Evolutionary conservation across 2,329 filamentous ascomycete genomes (phyloP), one percentile per base, ranked within the genome.

Genomic region (Exutisphaerella laricina): DNA sequence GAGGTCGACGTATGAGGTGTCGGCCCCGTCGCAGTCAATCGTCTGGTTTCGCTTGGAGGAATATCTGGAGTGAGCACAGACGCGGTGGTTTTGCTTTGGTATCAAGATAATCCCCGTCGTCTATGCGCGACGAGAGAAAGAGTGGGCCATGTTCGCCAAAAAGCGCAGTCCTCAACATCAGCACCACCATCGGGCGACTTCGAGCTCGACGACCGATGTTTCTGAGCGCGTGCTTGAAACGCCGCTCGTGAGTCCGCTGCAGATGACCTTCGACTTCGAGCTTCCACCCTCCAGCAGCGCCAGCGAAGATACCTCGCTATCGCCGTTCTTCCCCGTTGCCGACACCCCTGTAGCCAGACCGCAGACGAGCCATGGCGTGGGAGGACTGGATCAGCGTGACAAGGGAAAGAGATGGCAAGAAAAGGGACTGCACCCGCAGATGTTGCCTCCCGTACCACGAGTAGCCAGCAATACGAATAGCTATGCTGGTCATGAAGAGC

Each of bases 401-500:
- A 29, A 13, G n/a, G 13, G 14, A 20, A 33, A 13, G 14, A 29
- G 12, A 9, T 12, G 18, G 25, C 39, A 17, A 34, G 22, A 21
- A 29, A 14, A 21, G 5, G 31, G 45, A 4, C 36, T 53, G 45
- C 47, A 44, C 32, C 69, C 76, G 41, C 74, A 74, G 5, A 67
- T 65, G 3, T 62, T 79, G 21, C 63, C 66, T 22, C 63, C 63
- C 22, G 64, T 69, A 26, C 56, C 64, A 23, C 57, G 64, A 20
- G 56, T 70, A 10, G 58, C 66, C n/a, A 51, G 49, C 37, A 36
- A 14, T 5, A 12, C 22, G 18, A 30, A 22, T 28, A 37, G 31
- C 39, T 37, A 34, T 16, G 31, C 23, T 21, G 36, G 40, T 23
- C 43, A 38, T 40, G 23, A 14, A 9, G 44, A 13, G 33, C 33